Evolutionary conservation across 2,329 filamentous ascomycete species (phyloP), one percentile per base, ranked within the genome.

Genomic region (Chaetomium globosum): DNA sequence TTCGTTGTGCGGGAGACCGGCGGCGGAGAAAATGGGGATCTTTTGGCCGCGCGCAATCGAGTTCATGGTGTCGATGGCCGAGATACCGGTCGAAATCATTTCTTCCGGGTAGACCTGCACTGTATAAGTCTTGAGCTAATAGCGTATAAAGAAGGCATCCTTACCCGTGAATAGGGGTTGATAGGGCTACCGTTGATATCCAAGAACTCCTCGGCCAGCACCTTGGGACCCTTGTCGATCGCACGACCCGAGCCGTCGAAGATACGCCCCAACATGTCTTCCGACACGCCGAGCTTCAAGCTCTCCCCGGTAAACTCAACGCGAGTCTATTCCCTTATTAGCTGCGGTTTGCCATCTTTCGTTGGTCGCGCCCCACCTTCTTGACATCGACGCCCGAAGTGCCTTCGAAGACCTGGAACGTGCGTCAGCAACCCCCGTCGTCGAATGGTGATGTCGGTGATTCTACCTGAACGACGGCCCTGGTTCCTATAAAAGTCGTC

Each of bases 51-150:
- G 93, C 70, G 96, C 95, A 79, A 98, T 96, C 68, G 90, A 93
- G 84, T 93, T 93, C 94, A 98, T 98, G 68, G 93, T 97, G 77
- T 98, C 94, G 75, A 99, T 98, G 76, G 95, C 93, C 68, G 94
- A 98, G 79, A 99, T 99, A 88, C 95, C 95, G 56, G 95, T 99
- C 43, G 94, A 95, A 75, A 99, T 98, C 94, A 99, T 99, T 82
- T 99, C 96, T 83, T 99, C 95, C 75, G 95, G 95, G 77, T 99
- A 99, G 72, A 97, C 92, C 92, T 96, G 51, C 26, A 16, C 54
- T 28, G 51, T 43, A 61, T 46, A 68, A 67, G 74, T 62, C 74
- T 71, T 13, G 21, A 43, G 16, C 21, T 48, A 10, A 23, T 9
- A 30, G 4, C 13, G 66, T 58, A 64, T 53, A 28, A 65, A 23